Conservation (phyloP, 2,329 filamentous ascomycete genomes). For the Aspergillus ochraceus region DNA sequence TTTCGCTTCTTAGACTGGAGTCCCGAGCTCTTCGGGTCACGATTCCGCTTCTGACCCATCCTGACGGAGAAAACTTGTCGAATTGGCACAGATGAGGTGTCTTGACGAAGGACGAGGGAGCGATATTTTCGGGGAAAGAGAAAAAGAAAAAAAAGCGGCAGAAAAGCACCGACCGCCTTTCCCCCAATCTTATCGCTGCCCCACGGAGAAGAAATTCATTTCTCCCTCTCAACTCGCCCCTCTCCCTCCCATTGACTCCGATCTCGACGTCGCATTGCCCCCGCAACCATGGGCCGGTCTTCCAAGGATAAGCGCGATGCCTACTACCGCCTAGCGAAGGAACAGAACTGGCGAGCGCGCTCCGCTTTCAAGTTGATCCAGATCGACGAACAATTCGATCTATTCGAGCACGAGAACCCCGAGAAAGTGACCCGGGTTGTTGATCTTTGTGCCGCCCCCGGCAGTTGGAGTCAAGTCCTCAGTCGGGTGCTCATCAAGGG, state of each 20-base stretch:
- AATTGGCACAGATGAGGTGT: background rate
- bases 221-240: background rate
- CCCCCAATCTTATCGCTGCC: conserved; percentile 37
- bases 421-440: conserved; percentile 86
- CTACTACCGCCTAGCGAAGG: conserved; percentile 96
- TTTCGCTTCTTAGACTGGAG: conserved; percentile 38
- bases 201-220: conserved; percentile 26
- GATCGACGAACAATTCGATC: conserved; percentile 92
- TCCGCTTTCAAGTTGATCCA: conserved; percentile 97
- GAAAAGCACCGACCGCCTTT: conserved; percentile 30
- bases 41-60: conserved; percentile 40
- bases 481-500: conserved; percentile 91
- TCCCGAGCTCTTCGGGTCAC: conserved; percentile 30
- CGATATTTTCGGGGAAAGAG: conserved; percentile 14
- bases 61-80: background rate
- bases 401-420: conserved; percentile 65
- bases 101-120: conserved; percentile 12
- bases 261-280: background rate
- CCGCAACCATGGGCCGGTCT: conserved; percentile 77
- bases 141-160: conserved; percentile 39
- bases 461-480: conserved; percentile 95
- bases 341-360: conserved; percentile 95
- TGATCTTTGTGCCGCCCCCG: conserved; percentile 91
- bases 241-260: conserved; percentile 2
- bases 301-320: conserved; percentile 98